Percentiles rank a stretch among this genome's conserved stretches.
Conservation (phyloP, 768 basidiomycete genomes). For the Thelephora ganbajun region DNA sequence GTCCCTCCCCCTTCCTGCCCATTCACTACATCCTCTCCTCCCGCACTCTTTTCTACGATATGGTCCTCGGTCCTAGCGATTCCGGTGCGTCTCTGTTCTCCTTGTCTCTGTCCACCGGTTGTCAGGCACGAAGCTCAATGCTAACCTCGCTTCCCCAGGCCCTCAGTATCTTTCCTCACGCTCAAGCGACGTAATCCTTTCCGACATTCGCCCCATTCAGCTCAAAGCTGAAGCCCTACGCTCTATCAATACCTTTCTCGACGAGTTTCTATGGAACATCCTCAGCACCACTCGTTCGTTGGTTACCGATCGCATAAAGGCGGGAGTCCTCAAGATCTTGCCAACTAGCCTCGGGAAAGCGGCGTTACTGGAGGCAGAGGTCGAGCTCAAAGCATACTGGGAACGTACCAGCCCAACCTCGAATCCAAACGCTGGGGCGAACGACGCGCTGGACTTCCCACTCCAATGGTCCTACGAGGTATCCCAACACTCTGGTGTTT, state of each 20-base stretch:
- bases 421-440: constrained; percentile 18
- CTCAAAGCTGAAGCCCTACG: constrained; percentile 67
- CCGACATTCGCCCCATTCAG: constrained; percentile 85
- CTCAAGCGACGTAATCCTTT: constrained; percentile 84
- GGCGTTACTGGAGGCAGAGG: constrained; percentile 83
- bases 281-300: constrained; percentile 55
- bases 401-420: constrained; percentile 42
- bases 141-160: constrained; percentile 20
- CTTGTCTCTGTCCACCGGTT: neutral
- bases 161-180: constrained; percentile 70
- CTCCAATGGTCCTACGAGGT: constrained; percentile 71
- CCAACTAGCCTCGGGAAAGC: constrained; percentile 82
- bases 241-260: constrained; percentile 68
- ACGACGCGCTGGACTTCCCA: constrained; percentile 46
- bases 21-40: constrained; percentile 1
- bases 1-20: neutral
- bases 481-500: neutral
- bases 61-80: neutral
- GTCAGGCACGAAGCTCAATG: too few species aligned
- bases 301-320: constrained; percentile 58
- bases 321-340: constrained; percentile 54
- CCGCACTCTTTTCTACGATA: neutral
- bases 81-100: neutral
- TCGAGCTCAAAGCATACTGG: constrained; percentile 84
- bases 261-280: constrained; percentile 70